Evolutionary conservation across 257 asterid genomes (phyloP), one percentile per base, ranked within the genome.

Genomic region (Knoxia roxburghii): DNA sequence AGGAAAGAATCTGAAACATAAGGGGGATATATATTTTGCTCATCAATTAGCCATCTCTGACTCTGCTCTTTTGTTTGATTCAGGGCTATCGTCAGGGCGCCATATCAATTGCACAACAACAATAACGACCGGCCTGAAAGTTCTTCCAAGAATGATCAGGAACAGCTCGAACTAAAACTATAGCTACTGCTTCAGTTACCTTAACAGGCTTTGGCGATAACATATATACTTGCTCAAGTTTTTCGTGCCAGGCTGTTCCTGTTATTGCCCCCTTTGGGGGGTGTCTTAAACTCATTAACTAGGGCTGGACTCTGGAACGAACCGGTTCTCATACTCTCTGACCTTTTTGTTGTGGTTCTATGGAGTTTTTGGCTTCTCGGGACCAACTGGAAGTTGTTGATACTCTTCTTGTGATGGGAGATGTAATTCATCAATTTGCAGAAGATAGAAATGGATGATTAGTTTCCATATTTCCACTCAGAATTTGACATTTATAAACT

Each of bases 11-110:
- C 35, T 50, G 49, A 35, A 33, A 24, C 43, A 53, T 35, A 13
- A 4, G n/a, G 9, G 13, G 57, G 41, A 20, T 53, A 14, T 7
- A 27, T 3, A 56, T 29, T 40, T 3, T 58, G 43, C 48, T 72
- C 67, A 46, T 57, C 7, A 43, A 35, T 37, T 12, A 37, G 18
- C 55, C 2, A 8, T 49, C 23, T 17, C 4, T 15, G 26, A n/a
- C 6, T n/a, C 37, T 15, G 5, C 37, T 51, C 2, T 23, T 23
- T 72, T 33, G 26, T 10, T 65, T 66, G 29, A 70, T 69, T 48
- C 61, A 87, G 97, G 80, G 83, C 90, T 61, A 79, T 37, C 37
- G 84, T 69, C 50, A 83, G 95, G 76, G 95, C 80, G 67, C 90
- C 92, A 40, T 82, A 87, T 65, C 92, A 82, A 67, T 74, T 64